Conservation (phyloP, 1,139 yeast species). For the Scheffersomyces quercinus region DNA sequence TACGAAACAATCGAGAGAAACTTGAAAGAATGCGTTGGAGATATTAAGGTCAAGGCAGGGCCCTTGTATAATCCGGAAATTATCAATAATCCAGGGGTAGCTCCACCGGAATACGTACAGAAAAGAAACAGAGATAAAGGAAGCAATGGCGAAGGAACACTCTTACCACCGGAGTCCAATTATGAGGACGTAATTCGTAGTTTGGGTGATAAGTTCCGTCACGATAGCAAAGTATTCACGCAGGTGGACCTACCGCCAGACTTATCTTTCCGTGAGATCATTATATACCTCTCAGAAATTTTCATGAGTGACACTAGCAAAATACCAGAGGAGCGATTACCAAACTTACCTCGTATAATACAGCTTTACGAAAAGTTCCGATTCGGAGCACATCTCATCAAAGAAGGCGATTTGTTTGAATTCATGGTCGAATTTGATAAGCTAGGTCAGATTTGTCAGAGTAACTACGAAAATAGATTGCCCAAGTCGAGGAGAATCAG, state of each 20-base stretch:
- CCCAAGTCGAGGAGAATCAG: background rate
- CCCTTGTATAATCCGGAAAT: slow-evolving; percentile 41
- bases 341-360: slow-evolving; percentile 37
- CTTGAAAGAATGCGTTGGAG: slow-evolving; percentile 43
- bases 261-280: slow-evolving; percentile 50
- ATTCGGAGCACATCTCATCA: slow-evolving; percentile 64
- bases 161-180: slow-evolving; percentile 56
- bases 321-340: slow-evolving; percentile 10
- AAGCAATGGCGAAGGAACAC: slow-evolving; percentile 27
- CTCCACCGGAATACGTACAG: slow-evolving; percentile 45
- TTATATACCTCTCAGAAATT: slow-evolving; percentile 24
- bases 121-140: slow-evolving; percentile 18
- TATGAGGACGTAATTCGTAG: slow-evolving; percentile 66
- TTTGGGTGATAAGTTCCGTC: slow-evolving; percentile 49
- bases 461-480: slow-evolving; percentile 2
- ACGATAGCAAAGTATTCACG: slow-evolving; percentile 38
- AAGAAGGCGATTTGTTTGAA: slow-evolving; percentile 58
- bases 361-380: slow-evolving; percentile 68
- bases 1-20: slow-evolving; percentile 37
- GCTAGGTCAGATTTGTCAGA: slow-evolving; percentile 12
- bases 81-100: slow-evolving; percentile 67
- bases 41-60: slow-evolving; percentile 49
- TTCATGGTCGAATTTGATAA: slow-evolving; percentile 45
- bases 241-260: slow-evolving; percentile 38
- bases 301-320: slow-evolving; percentile 12